Evolutionary conservation across 2,329 filamentous ascomycete genomes (phyloP).

Genomic region (Botrytis byssoidea): DNA sequence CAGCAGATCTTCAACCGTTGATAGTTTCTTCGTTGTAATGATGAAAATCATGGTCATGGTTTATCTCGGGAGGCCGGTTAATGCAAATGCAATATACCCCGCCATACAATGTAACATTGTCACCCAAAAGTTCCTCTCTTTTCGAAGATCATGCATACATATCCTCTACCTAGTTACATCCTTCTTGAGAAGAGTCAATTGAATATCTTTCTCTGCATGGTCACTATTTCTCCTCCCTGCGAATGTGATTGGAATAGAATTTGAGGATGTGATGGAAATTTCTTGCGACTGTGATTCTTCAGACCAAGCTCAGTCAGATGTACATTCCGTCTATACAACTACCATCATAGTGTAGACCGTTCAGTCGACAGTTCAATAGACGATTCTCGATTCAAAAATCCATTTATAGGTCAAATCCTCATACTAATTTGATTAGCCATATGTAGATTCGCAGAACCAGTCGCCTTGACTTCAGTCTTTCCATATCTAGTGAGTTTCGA

Average conservation of each 20-base stretch:
- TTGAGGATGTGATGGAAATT: background rate
- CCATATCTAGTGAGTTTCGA: conserved; percentile 44
- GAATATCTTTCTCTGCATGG: background rate
- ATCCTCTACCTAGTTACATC: background rate
- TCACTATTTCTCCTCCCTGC: background rate
- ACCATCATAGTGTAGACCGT: background rate
- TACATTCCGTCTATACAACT: background rate
- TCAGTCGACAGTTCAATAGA: background rate
- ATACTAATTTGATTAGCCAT: conserved; percentile 52
- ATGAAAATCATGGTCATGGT: background rate
- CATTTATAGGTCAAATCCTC: background rate
- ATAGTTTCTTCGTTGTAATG: conserved; percentile 16
- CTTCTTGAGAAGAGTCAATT: background rate
- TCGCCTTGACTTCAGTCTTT: conserved; percentile 57
- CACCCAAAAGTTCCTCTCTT: background rate
- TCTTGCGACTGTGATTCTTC: background rate
- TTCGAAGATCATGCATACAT: background rate
- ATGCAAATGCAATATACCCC: background rate
- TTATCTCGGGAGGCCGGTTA: background rate
- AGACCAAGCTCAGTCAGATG: background rate
- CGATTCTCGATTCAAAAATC: background rate
- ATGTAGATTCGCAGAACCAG: conserved; percentile 75
- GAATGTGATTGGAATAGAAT: conserved; percentile 9
- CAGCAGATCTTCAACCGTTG: conserved; percentile 20
- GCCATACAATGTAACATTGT: background rate